A percentile compares a stretch with the other conserved stretches of the same genome.
phyloP scores from a whole-genome alignment of 2,329 filamentous ascomycete genomes.

The Fusarium praegraminearum region DNA sequence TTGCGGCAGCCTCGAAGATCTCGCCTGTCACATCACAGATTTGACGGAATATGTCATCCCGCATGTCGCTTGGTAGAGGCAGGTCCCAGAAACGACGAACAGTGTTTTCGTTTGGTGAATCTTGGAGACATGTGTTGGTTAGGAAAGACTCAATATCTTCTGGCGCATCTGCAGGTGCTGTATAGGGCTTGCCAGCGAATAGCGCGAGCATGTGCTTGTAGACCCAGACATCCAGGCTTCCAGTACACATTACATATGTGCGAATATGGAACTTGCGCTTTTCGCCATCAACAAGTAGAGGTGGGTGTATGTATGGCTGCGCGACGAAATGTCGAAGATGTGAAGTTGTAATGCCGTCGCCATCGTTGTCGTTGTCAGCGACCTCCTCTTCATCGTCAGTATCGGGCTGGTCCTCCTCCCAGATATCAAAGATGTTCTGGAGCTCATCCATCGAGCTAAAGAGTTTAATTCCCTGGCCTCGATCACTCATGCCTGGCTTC shows the following conservation, averaged over 20 bases:
- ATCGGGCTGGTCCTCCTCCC: constrained; percentile 78
- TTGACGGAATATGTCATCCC: constrained; percentile 75
- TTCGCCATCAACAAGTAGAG: constrained; percentile 74
- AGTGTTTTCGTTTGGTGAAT: constrained; percentile 67
- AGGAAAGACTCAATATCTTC: constrained; percentile 78
- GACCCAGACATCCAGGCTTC: constrained; percentile 83
- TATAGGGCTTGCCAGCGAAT: constrained; percentile 83
- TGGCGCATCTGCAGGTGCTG: constrained; percentile 67
- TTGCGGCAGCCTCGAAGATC: constrained; percentile 86
- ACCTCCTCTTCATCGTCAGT: constrained; percentile 71
- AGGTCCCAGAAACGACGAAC: constrained; percentile 83
- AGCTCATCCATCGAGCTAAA: constrained; percentile 89
- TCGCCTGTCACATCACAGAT: constrained; percentile 81
- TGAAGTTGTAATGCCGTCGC: constrained; percentile 79
- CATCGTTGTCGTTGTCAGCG: constrained; percentile 51
- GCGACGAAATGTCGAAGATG: constrained; percentile 96
- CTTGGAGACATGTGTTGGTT: constrained; percentile 95
- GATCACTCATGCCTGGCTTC: constrained; percentile 97
- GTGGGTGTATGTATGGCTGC: constrained; percentile 93
- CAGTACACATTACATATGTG: constrained; percentile 87
- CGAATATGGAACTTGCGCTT: constrained; percentile 93
- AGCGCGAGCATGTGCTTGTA: constrained; percentile 93
- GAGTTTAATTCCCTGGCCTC: constrained; percentile 90
- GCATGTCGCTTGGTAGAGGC: constrained; percentile 62
- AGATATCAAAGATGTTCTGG: constrained; percentile 89